These are phyloP conservation scores for Hanseniaspora gamundiae DNA, from an alignment of 1,139 yeast genomes.

Conservation along the genomic window DNA sequence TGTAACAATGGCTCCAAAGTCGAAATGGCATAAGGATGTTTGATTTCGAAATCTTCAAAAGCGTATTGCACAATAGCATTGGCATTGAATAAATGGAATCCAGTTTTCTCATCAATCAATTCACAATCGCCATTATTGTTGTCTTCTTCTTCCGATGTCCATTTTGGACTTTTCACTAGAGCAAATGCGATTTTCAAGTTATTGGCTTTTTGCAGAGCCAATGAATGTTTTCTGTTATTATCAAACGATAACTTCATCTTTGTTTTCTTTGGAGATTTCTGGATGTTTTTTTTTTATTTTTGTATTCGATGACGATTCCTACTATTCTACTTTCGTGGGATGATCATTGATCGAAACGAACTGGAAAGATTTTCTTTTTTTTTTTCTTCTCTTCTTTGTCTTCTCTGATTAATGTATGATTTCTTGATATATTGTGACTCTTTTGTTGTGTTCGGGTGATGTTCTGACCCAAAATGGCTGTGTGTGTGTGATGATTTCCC, in stretches of 20 bases:
- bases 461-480: too few species aligned
- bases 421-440: too few species aligned
- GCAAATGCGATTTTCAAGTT: slow-evolving; percentile 55
- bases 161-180: slow-evolving; percentile 16
- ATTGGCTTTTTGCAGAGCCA: slow-evolving; percentile 33
- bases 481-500: too few species aligned
- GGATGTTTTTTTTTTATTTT: background rate
- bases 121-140: slow-evolving; percentile 23
- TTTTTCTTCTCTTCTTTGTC: too few species aligned
- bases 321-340: too few species aligned
- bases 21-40: slow-evolving; percentile 24
- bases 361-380: too few species aligned
- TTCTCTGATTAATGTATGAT: too few species aligned
- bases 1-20: slow-evolving; percentile 20
- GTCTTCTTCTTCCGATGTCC: slow-evolving; percentile 26
- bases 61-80: slow-evolving; percentile 74
- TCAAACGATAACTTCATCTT: slow-evolving; percentile 21
- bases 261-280: background rate
- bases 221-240: slow-evolving; percentile 25
- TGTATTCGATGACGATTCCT: background rate
- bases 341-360: too few species aligned
- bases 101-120: slow-evolving; percentile 26
- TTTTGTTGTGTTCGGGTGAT: too few species aligned
- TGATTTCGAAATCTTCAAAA: slow-evolving; percentile 33
- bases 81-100: slow-evolving; percentile 53